Evolutionary conservation across 495 filamentous ascomycete species (phyloP), one percentile per base, ranked within the genome.

Genomic region (Usnea hakonensis): DNA sequence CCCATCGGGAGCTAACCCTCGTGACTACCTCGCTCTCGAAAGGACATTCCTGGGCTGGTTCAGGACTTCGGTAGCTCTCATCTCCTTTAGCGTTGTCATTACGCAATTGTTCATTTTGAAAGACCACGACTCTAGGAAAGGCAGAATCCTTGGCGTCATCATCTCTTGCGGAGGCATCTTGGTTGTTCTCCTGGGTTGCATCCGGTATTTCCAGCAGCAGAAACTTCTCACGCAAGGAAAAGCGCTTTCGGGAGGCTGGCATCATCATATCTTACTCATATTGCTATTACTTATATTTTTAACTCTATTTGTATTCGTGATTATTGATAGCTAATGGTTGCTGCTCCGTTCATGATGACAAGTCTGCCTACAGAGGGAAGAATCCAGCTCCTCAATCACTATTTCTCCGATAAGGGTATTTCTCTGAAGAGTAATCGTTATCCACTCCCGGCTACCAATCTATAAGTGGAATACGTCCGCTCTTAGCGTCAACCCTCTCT

Each of bases 1-100:
- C 43, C 28, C 58, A 2, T 28, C 53, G 6, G 48, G 58, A 9
- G 44, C 40, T 23, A 65, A 69, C 38, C 62, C 62, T 48, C 61
- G 67, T 4, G 65, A 69, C 58, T 69, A 69, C 58, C 48, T 69
- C 35, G 67, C 64, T 43, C 56, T 69, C 23, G 65, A 67, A 46
- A 63, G 65, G 50, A 69, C 65, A 5, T 69, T 54, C 28, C 58
- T 69, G 16, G 58, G 57, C 23, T 67, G 65, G 55, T 46, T 67
- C 16, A 57, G 67, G 19, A 69, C 67, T 5, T 64, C 65, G 1
- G 60, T 48, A 16, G 58, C 58, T 37, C 6, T 69, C 19, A 50
- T 48, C 58, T 62, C 57, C 7, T 53, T 67, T 56, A 65, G 65
- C 23, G 62, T 67, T 8, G 38, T 64, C 19, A 3, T 69, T 23